Base-by-base conservation (phyloP, 1,139 yeast genomes). In the Lodderomyces pseudojiufengensis region DNA sequence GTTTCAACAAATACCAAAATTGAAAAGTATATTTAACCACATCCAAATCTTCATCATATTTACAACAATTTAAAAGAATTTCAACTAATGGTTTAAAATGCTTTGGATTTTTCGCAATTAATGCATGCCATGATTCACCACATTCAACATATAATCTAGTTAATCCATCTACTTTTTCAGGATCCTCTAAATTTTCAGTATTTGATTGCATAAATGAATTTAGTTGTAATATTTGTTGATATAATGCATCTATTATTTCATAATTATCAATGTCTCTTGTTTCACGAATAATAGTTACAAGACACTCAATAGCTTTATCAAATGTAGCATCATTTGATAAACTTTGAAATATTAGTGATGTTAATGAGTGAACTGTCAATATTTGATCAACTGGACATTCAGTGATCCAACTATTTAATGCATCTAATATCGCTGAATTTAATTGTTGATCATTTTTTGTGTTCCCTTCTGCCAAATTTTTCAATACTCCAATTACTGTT, bases 121-220 rank as follows among this genome's bases (percentile, higher is more conserved):
- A 67, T 24, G 85, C 85, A 58, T 87, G 94, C 98, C 98, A 94
- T 2, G 95, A 75, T 58, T 90, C 97, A 42, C 95, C 96, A 2
- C 97, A 95, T 50, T 88, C 95, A 13, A 90, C 86, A 56, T 84
- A 86, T 32, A 94, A 59, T 51, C 92, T 71, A 0, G 95, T 78
- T 42, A 84, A 65, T 16, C 86, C 81, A 41, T 84, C 80, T 52
- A 85, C 76, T 20, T 76, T 70, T 36, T 86, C 95, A 1, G 78
- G 70, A 53, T 86, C 95, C 44, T 81, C 83, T 40, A 64, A 45
- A 40, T 51, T 57, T n/a, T 54, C 60, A 3, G 59, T 59, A 39
- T 54, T 43, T 12, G 50, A 44, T n/a, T 45, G 39, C 44, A 83
- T 61, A 37, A 66, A 64, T 9, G 77, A 73, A 50, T 76, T 73